Conservation (phyloP, 2,329 filamentous ascomycete species). For the Sporothrix mexicana region DNA sequence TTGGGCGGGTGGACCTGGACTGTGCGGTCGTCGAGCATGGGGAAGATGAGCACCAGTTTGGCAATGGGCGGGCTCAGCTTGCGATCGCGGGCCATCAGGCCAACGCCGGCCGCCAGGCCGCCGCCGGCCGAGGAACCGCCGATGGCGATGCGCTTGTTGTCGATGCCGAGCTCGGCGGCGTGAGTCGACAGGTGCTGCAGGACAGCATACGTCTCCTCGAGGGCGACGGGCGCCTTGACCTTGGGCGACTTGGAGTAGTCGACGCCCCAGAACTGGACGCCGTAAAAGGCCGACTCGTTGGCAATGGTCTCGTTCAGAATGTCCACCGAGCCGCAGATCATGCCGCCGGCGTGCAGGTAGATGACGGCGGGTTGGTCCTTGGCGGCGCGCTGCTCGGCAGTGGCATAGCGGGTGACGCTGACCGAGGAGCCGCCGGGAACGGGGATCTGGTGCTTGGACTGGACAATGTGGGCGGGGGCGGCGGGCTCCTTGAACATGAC, state of each 20-base stretch:
- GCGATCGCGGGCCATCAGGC: conserved; percentile 51
- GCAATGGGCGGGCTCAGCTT: conserved; percentile 42
- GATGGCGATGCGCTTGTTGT: conserved; percentile 40
- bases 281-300: conserved; percentile 34
- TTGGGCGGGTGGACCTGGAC: conserved; percentile 26
- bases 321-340: conserved; percentile 39
- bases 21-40: conserved; percentile 49
- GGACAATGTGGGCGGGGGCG: conserved; percentile 27
- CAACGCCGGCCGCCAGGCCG: conserved; percentile 39
- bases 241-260: conserved; percentile 59
- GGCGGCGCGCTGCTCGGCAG: conserved; percentile 24
- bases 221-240: conserved; percentile 51
- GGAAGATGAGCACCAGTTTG: conserved; percentile 46
- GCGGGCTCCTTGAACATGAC: not conserved
- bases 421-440: conserved; percentile 33
- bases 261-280: conserved; percentile 45
- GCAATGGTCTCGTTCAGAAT: conserved; percentile 35
- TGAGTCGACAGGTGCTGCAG: conserved; percentile 46
- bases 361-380: conserved; percentile 35
- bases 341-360: conserved; percentile 43
- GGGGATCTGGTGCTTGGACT: conserved; percentile 31
- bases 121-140: conserved; percentile 43
- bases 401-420: conserved; percentile 36
- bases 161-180: conserved; percentile 38
- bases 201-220: conserved; percentile 49